Evolutionary conservation across 2,329 filamentous ascomycete genomes (phyloP).

Genomic region (Alternaria dauci): DNA sequence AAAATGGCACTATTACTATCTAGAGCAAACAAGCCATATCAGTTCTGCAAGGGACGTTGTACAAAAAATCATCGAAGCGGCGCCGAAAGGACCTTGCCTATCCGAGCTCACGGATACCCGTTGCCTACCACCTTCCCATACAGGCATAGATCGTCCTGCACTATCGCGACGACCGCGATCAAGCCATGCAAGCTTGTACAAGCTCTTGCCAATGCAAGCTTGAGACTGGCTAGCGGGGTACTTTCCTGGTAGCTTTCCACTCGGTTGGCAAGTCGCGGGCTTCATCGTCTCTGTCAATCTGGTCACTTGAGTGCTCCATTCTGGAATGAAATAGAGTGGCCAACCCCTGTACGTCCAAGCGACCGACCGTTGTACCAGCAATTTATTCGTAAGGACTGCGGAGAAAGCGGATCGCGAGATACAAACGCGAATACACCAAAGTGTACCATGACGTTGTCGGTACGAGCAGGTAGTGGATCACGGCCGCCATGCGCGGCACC

Average conservation of each 20-base stretch:
- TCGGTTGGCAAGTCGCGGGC: not conserved
- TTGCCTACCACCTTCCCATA: slow-evolving; percentile 27
- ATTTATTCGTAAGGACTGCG: not conserved
- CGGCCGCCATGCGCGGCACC: slow-evolving; percentile 2
- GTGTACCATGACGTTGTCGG: slow-evolving; percentile 10
- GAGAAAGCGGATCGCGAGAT: not conserved
- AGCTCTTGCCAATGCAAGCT: slow-evolving; percentile 20
- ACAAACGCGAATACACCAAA: not conserved
- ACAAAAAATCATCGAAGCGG: slow-evolving; percentile 29
- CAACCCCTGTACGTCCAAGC: not conserved
- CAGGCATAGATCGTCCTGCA: slow-evolving; percentile 17
- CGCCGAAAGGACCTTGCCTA: slow-evolving; percentile 7
- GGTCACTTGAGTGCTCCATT: not conserved
- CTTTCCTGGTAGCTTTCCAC: not conserved
- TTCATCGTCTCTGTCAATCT: not conserved
- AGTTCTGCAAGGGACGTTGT: not conserved
- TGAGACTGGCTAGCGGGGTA: slow-evolving; percentile 8
- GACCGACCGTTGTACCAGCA: not conserved
- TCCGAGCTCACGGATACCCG: not conserved
- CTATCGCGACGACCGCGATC: slow-evolving; percentile 10
- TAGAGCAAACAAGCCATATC: not conserved
- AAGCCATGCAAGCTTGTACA: slow-evolving; percentile 31
- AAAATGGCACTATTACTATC: not conserved
- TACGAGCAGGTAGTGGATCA: slow-evolving; percentile 9
- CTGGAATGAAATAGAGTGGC: not conserved